These are phyloP conservation scores for Picea sitchensis DNA, from an alignment of 75 land plant species.

Conservation along the genomic window DNA sequence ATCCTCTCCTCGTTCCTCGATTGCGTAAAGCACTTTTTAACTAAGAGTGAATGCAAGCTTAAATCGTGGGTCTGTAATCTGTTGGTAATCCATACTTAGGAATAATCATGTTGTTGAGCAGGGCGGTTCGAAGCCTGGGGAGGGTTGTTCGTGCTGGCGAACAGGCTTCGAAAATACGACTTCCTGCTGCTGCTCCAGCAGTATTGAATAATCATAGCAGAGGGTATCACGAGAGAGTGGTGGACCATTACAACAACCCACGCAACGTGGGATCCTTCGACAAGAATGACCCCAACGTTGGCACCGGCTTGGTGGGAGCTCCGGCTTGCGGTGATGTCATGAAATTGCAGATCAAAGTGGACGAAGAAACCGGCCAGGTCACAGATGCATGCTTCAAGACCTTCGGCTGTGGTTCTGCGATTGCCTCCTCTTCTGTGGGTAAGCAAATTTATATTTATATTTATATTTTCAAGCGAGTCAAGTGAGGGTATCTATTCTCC, in stretches of 20 bases:
- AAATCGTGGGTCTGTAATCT: too few relatives aligned
- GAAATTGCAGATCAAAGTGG: conserved; percentile 91
- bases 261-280: conserved; percentile 92
- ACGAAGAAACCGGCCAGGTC: conserved; percentile 66
- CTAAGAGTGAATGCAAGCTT: too few relatives aligned
- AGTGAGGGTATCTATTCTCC: too few relatives aligned
- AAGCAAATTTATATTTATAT: background rate
- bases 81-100: too few relatives aligned
- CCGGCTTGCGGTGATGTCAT: conserved; percentile 97
- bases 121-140: too few relatives aligned
- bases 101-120: too few relatives aligned
- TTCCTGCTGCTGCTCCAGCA: too few relatives aligned
- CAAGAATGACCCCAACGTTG: conserved; percentile 77
- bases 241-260: conserved; percentile 94
- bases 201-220: background rate
- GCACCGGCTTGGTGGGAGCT: conserved; percentile 93
- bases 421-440: conserved; percentile 95
- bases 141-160: too few relatives aligned
- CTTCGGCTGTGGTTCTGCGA: conserved; percentile 95
- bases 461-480: too few relatives aligned
- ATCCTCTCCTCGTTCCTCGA: too few relatives aligned
- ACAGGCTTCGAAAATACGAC: too few relatives aligned
- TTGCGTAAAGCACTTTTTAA: too few relatives aligned
- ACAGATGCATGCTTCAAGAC: conserved; percentile 92
- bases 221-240: conserved; percentile 69